Evolutionary conservation across 805 yeast genomes (phyloP), one percentile per base, ranked within the genome.

Genomic region (Candida jianshihensis): DNA sequence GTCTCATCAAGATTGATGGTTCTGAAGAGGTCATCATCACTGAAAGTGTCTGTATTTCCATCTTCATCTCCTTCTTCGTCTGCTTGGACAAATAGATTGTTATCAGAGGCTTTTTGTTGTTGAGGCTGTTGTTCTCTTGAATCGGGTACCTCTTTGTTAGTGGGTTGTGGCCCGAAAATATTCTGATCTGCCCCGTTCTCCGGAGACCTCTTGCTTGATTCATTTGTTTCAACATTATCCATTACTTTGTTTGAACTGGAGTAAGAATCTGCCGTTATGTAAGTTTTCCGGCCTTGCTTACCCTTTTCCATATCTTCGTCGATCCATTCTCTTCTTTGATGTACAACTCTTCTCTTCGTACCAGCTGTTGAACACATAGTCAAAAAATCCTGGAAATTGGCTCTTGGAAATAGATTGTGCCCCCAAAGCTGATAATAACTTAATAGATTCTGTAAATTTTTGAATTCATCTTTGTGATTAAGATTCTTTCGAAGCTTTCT

Each of bases 401-500:
- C 86, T 60, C 81, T 83, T 5, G 96, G 95, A 51, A 71, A 86
- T 26, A 87, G 48, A 17, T 70, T 64, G 54, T 83, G 90, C 1
- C 81, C 87, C 89, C 90, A 83, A 24, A 78, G 48, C 56, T 81
- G 87, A 54, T 81, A 83, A 26, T 71, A 64, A 21, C 68, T 67
- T 7, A 81, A 54, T 6, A 83, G 53, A 24, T 65, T 59, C 9
- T 66, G 55, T 36, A 77, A 53, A 53, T 76, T 78, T 24, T 69
- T 61, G 37, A 60, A 61, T 47, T 75, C 78, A 41, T 68, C 69
- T 40, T 54, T 64, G 46, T 62, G 59, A 30, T 38, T 46, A 31
- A 45, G 41, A 33, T 26, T 38, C 20, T 45, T 42, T 31, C 58
- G 43, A 13, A 53, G 38, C 12, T 49, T 37, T 18, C 50, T 57